phyloP scores from a whole-genome alignment of 257 asterid genomes.

The Nicotiana attenuata region DNA sequence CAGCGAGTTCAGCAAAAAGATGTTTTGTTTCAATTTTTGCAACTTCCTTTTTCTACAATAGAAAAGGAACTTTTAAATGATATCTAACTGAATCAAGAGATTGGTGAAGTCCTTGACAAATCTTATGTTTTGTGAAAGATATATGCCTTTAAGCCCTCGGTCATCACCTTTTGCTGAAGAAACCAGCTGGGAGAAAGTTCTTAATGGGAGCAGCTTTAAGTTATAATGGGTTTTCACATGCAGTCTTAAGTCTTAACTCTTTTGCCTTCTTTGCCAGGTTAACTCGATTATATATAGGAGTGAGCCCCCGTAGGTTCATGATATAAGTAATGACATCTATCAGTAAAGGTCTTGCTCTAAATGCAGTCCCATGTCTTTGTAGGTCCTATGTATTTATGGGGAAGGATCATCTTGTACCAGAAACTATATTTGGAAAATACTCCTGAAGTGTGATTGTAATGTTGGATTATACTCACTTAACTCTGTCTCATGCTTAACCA shows the following conservation, averaged over 20 bases:
- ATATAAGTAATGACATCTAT: neutral
- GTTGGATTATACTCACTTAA: neutral
- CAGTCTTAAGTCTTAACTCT: neutral
- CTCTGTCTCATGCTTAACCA: constrained; percentile 9
- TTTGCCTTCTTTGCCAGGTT: neutral
- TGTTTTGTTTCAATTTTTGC: neutral
- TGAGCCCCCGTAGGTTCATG: neutral
- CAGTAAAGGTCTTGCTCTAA: neutral
- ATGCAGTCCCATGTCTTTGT: neutral
- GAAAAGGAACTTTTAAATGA: neutral
- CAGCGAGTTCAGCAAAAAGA: neutral
- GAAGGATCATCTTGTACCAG: neutral
- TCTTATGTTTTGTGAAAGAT: neutral
- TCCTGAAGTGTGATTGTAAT: neutral
- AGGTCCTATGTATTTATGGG: neutral
- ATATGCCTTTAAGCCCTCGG: neutral
- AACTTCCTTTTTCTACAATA: neutral
- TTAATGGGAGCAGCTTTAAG: neutral
- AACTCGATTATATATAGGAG: neutral
- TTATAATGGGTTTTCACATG: neutral
- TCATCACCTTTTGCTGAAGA: neutral
- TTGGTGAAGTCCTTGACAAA: neutral
- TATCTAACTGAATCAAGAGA: neutral
- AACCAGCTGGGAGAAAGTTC: neutral
- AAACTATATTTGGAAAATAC: neutral